Percentiles rank a stretch among this genome's conserved stretches.
These are phyloP conservation scores for Puccinia hordei DNA, from an alignment of 1,284 basidiomycete species.

Conservation along the genomic window DNA sequence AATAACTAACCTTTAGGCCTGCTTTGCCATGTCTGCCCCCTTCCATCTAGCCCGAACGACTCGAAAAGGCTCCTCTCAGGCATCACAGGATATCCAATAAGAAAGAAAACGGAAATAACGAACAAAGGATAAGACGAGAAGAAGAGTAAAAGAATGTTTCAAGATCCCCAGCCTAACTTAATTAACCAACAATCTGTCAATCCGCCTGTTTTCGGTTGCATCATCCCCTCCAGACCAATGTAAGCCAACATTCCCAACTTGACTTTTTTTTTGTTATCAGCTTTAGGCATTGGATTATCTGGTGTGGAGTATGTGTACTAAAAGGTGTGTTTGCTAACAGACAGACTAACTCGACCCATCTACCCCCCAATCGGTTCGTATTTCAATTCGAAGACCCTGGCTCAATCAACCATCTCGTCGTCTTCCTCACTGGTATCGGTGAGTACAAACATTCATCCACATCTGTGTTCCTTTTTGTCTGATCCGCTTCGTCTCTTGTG, in stretches of 20 bases:
- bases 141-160: no score
- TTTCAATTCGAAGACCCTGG: conserved; percentile 76
- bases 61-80: no score
- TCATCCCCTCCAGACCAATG: conserved; percentile 47
- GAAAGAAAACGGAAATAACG: no score
- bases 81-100: no score
- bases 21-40: no score
- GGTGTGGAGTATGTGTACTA: not conserved
- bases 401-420: conserved; percentile 82
- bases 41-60: no score
- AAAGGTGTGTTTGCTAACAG: not conserved
- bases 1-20: no score
- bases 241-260: not conserved
- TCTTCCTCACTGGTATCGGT: conserved; percentile 83
- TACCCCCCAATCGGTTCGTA: conserved; percentile 62
- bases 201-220: conserved; percentile 40
- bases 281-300: not conserved
- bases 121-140: no score
- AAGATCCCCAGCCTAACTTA: no score
- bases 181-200: not conserved
- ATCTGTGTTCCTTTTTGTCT: no score
- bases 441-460: conserved; percentile 56
- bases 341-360: conserved; percentile 10
- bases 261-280: not conserved
- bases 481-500: no score